Evolutionary conservation across 148 eudicot genomes (phyloP).

Genomic region (Linanthus parryae): DNA sequence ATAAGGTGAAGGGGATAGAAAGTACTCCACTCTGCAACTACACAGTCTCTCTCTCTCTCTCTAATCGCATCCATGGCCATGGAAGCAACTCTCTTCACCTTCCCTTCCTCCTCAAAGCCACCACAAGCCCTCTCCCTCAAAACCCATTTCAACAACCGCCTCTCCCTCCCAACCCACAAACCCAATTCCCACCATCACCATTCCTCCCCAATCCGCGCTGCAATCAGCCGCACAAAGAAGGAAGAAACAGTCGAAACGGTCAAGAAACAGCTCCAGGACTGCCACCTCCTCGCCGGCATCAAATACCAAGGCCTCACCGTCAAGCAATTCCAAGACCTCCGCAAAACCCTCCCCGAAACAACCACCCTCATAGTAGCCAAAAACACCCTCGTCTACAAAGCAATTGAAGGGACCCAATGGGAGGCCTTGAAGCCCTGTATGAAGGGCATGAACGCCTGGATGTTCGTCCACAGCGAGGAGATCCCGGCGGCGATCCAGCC

Average conservation of each 20-base stretch:
- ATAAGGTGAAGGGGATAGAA: too few species aligned
- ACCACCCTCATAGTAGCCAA: conserved; percentile 71
- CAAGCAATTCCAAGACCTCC: conserved; percentile 66
- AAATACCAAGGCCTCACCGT: conserved; percentile 82
- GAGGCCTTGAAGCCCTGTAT: conserved; percentile 75
- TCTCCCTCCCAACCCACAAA: background rate
- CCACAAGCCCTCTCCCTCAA: background rate
- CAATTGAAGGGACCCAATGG: conserved; percentile 81
- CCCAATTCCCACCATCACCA: conserved; percentile 7
- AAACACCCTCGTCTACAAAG: conserved; percentile 73
- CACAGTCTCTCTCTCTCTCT: background rate
- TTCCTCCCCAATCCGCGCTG: conserved; percentile 33
- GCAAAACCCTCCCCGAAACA: conserved; percentile 52
- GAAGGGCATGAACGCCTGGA: conserved; percentile 93
- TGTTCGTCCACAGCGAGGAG: conserved; percentile 84
- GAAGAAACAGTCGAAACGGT: conserved; percentile 80
- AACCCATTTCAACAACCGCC: conserved; percentile 3
- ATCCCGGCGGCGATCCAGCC: conserved; percentile 80
- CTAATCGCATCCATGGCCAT: conserved; percentile 4
- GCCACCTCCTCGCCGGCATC: conserved; percentile 80
- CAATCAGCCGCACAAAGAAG: conserved; percentile 76
- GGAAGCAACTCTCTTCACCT: conserved; percentile 26
- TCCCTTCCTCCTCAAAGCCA: conserved; percentile 12
- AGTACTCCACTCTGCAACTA: too few species aligned
- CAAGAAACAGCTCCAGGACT: conserved; percentile 52